Percentiles rank a stretch among this genome's conserved stretches.
Conservation (phyloP, 176 grass and related monocot species). For the Echinochloa phyllopogon region DNA sequence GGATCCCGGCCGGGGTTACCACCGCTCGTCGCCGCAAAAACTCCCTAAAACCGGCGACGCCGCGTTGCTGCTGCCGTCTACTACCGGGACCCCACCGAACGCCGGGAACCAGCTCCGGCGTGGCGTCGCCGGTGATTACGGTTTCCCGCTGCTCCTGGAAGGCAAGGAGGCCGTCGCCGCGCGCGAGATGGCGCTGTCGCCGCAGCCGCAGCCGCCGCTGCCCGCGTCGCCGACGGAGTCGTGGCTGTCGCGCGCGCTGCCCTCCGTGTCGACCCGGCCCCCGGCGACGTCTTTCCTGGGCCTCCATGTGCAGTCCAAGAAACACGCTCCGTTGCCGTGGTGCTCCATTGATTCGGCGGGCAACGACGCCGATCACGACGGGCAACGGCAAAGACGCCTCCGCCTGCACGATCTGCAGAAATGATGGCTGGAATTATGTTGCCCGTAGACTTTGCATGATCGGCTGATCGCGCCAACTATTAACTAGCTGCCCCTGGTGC, state of each 20-base stretch:
- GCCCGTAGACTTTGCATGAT: not conserved
- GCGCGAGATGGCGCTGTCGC: constrained; percentile 32
- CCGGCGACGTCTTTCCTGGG: constrained; percentile 67
- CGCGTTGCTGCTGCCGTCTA: not conserved
- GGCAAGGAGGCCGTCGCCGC: not conserved
- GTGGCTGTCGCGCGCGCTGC: constrained; percentile 86
- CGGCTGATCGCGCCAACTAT: not conserved
- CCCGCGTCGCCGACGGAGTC: constrained; percentile 83
- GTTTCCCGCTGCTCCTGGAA: constrained; percentile 40
- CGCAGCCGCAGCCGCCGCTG: constrained; percentile 45
- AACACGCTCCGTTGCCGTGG: constrained; percentile 34
- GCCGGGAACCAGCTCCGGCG: constrained; percentile 17
- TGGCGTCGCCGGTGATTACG: not conserved
- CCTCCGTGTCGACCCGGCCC: constrained; percentile 55
- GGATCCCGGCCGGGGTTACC: not conserved
- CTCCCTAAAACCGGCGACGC: not conserved
- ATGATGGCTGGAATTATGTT: constrained; percentile 22
- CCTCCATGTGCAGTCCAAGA: constrained; percentile 69
- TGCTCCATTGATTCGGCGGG: constrained; percentile 23
- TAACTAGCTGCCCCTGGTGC: not conserved
- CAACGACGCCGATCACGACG: constrained; percentile 37
- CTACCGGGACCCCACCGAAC: not conserved
- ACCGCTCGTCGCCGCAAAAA: not conserved
- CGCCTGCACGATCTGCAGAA: constrained; percentile 53
- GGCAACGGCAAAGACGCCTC: constrained; percentile 34